phyloP scores from a whole-genome alignment of 768 basidiomycete genomes.

The Sistotremastrum suecicum region DNA sequence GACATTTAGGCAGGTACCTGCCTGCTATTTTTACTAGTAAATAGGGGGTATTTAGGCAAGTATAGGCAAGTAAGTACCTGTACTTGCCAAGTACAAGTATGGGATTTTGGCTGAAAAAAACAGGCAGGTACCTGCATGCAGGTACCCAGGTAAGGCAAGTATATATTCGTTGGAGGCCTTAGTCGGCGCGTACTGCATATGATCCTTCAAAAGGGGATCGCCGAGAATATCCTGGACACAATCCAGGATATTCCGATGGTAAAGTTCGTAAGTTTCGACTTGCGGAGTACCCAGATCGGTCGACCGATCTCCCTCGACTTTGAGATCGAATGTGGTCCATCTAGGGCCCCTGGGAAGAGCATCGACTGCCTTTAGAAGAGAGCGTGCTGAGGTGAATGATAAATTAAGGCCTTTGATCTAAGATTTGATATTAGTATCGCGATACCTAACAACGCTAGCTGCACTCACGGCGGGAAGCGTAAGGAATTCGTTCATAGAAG shows the following conservation, averaged over 20 bases:
- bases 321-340: slow-evolving; percentile 13
- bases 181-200: slow-evolving; percentile 1
- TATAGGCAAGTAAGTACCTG: too few relatives aligned
- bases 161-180: slow-evolving; percentile 1
- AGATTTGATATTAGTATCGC: too few relatives aligned
- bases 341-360: slow-evolving; percentile 10
- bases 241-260: slow-evolving; percentile 8
- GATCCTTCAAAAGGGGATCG: slow-evolving; percentile 1
- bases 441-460: too few relatives aligned
- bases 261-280: slow-evolving; percentile 12
- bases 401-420: slow-evolving; percentile 10
- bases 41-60: too few relatives aligned
- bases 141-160: too few relatives aligned
- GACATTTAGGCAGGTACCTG: too few relatives aligned
- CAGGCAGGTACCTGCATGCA: too few relatives aligned
- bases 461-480: slow-evolving; percentile 16
- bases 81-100: too few relatives aligned
- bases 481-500: slow-evolving; percentile 18
- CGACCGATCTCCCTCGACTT: slow-evolving; percentile 8
- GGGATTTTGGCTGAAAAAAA: too few relatives aligned
- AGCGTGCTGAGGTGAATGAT: slow-evolving; percentile 15
- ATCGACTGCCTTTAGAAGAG: slow-evolving; percentile 15
- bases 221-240: slow-evolving; percentile 8
- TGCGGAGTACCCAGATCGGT: slow-evolving; percentile 7
- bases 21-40: too few relatives aligned